Conservation (phyloP, 2,329 filamentous ascomycete species). For the Aspergillus sp. region DNA sequence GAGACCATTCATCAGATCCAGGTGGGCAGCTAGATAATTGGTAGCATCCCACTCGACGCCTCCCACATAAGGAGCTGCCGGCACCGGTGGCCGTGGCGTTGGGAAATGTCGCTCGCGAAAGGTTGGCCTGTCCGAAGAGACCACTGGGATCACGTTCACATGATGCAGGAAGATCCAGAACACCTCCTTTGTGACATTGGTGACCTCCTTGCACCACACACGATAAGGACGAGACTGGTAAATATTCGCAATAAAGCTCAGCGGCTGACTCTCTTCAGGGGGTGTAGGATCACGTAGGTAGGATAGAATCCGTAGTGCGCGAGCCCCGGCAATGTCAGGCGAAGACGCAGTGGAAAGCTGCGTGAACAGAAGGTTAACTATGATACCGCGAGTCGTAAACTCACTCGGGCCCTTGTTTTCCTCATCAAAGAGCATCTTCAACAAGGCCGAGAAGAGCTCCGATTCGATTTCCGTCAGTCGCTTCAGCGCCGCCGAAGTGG, state of each 20-base stretch:
- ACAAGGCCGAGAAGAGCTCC: slow-evolving; percentile 73
- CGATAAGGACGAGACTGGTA: slow-evolving; percentile 78
- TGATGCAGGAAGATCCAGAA: slow-evolving; percentile 99
- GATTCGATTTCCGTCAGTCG: slow-evolving; percentile 71
- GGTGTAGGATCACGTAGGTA: slow-evolving; percentile 74
- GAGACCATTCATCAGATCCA: slow-evolving; percentile 87
- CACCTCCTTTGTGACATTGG: slow-evolving; percentile 90
- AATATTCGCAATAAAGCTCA: slow-evolving; percentile 86
- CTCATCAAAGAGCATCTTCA: slow-evolving; percentile 90
- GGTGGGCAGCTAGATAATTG: slow-evolving; percentile 84
- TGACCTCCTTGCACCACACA: slow-evolving; percentile 86
- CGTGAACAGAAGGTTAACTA: slow-evolving; percentile 80
- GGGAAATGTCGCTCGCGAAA: slow-evolving; percentile 62
- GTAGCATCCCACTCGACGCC: slow-evolving; percentile 98
- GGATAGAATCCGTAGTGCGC: slow-evolving; percentile 63
- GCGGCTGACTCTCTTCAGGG: slow-evolving; percentile 63
- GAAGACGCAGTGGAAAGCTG: slow-evolving; percentile 64
- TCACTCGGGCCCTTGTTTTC: slow-evolving; percentile 96
- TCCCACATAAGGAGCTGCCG: slow-evolving; percentile 89
- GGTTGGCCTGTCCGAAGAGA: slow-evolving; percentile 8
- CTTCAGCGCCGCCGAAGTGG: slow-evolving; percentile 74
- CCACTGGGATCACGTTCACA: slow-evolving; percentile 63
- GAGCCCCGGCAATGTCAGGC: slow-evolving; percentile 50
- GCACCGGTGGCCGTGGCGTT: slow-evolving; percentile 74
- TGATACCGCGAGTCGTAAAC: slow-evolving; percentile 84